phyloP scores from a whole-genome alignment of 108 stramenopile species.

The Skeletonema menzelii region DNA sequence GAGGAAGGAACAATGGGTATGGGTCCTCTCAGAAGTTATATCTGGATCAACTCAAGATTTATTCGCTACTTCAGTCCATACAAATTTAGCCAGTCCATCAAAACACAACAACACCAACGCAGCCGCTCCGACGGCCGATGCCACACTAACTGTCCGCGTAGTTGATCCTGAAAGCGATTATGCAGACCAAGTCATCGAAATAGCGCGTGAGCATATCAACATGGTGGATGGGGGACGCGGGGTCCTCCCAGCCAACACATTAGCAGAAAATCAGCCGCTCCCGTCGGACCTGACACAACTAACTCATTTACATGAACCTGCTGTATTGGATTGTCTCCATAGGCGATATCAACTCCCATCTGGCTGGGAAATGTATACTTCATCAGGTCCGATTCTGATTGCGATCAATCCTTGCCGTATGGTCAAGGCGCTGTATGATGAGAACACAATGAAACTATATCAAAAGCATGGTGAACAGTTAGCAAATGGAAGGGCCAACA shows the following conservation, averaged over 20 bases:
- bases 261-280: not conserved
- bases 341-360: constrained; percentile 25
- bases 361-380: constrained; percentile 62
- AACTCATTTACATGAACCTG: constrained; percentile 44
- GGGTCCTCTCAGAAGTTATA: constrained; percentile 20
- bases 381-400: constrained; percentile 62
- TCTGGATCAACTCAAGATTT: constrained; percentile 14
- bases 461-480: constrained; percentile 32
- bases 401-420: constrained; percentile 66
- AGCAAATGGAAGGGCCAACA: not conserved
- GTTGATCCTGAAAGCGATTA: constrained; percentile 12
- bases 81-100: not conserved
- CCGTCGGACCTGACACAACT: constrained; percentile 32
- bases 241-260: constrained; percentile 21
- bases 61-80: not conserved
- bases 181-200: constrained; percentile 8
- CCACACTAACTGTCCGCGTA: constrained; percentile 12
- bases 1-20: constrained; percentile 9
- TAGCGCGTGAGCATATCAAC: constrained; percentile 11
- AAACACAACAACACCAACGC: not conserved
- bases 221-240: not conserved
- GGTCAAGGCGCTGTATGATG: constrained; percentile 37
- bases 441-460: constrained; percentile 38
- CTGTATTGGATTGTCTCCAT: constrained; percentile 41
- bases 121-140: not conserved